Evolutionary conservation across 179 eudicot genomes (phyloP).

Genomic region (Silene vulgaris): DNA sequence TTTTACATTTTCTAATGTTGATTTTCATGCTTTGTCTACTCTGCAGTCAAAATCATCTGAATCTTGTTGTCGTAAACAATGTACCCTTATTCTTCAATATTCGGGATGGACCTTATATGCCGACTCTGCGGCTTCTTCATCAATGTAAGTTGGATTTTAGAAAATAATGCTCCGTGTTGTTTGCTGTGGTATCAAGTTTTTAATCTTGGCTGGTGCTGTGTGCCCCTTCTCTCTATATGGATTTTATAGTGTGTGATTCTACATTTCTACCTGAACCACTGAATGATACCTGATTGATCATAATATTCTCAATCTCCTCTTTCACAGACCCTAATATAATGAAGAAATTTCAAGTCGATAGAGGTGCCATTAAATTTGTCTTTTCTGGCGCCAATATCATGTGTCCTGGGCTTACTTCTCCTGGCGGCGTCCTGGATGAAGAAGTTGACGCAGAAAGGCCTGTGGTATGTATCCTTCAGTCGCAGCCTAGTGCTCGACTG

Average conservation of each 20-base stretch:
- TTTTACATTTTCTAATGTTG: not conserved
- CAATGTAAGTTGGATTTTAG: conserved; percentile 51
- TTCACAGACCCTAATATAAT: conserved; percentile 82
- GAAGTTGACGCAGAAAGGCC: conserved; percentile 83
- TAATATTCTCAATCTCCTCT: conserved; percentile 10
- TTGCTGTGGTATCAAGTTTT: not conserved
- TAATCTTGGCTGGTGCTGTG: not conserved
- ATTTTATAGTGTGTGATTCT: not conserved
- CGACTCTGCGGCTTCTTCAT: conserved; percentile 92
- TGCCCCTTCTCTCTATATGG: not conserved
- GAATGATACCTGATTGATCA: conserved; percentile 3
- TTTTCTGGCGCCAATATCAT: conserved; percentile 95
- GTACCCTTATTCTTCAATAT: conserved; percentile 88
- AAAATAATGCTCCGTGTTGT: not conserved
- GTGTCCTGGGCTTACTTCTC: conserved; percentile 98
- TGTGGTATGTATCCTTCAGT: conserved; percentile 49
- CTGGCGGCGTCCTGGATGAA: conserved; percentile 91
- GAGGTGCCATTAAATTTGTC: conserved; percentile 92
- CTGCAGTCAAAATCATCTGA: conserved; percentile 87
- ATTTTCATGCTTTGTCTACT: conserved; percentile 7
- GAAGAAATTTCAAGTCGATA: conserved; percentile 91
- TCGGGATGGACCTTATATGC: conserved; percentile 99
- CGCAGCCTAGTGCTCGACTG: not conserved
- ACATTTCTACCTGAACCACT: not conserved
- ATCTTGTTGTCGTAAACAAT: conserved; percentile 85